phyloP scores from a whole-genome alignment of 805 yeast genomes.

The Ogataea angusta region DNA sequence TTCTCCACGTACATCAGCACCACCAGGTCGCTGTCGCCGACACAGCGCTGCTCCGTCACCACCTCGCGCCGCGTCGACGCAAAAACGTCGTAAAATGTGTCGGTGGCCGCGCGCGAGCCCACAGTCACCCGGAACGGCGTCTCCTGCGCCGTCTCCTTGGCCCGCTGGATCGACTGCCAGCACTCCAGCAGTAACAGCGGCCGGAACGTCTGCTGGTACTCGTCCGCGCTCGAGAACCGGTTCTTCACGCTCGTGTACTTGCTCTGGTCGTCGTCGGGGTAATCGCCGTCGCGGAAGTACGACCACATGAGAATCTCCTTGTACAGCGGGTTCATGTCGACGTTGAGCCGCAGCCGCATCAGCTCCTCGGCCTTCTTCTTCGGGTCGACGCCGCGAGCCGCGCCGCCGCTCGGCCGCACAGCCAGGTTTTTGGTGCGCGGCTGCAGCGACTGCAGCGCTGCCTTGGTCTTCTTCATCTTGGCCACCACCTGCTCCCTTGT shows the following conservation, averaged over 20 bases:
- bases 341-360: constrained; percentile 76
- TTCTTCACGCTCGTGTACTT: constrained; percentile 50
- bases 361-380: constrained; percentile 63
- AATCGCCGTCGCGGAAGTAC: constrained; percentile 51
- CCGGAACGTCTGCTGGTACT: constrained; percentile 66
- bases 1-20: constrained; percentile 55
- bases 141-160: constrained; percentile 58
- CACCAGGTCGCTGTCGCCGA: constrained; percentile 71
- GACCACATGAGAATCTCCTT: constrained; percentile 72
- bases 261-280: constrained; percentile 45
- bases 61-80: constrained; percentile 59
- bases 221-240: constrained; percentile 53
- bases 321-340: constrained; percentile 75
- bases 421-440: constrained; percentile 14
- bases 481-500: constrained; percentile 38
- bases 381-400: constrained; percentile 35
- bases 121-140: constrained; percentile 63
- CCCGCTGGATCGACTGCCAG: constrained; percentile 84
- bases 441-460: constrained; percentile 29
- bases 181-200: constrained; percentile 86
- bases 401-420: constrained; percentile 8
- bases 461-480: constrained; percentile 26
- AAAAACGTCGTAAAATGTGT: constrained; percentile 83
- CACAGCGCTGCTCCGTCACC: constrained; percentile 48
- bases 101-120: constrained; percentile 80